A percentile compares a stretch with the other conserved stretches of the same genome.
phyloP scores from a whole-genome alignment of 768 basidiomycete genomes.

The Crepidotus variabilis region DNA sequence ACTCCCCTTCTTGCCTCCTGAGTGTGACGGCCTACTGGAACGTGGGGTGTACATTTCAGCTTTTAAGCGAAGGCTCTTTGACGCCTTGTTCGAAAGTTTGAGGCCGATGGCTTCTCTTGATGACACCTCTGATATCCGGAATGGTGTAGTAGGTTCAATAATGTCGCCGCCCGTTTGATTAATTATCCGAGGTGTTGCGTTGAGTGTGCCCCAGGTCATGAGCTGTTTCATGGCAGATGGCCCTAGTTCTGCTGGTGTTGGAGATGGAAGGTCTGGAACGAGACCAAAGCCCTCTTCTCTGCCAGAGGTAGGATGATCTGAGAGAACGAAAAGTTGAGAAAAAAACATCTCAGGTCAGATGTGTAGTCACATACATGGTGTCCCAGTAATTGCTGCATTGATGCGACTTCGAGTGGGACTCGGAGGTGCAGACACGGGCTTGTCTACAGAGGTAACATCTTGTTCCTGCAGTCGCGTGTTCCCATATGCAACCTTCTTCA shows the following conservation, averaged over 20 bases:
- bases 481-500: constrained; percentile 67
- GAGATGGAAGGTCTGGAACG: constrained; percentile 84
- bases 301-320: constrained; percentile 65
- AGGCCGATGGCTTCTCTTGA: constrained; percentile 79
- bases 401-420: constrained; percentile 91
- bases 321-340: constrained; percentile 8
- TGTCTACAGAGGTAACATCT: constrained; percentile 44
- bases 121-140: constrained; percentile 75
- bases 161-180: constrained; percentile 28
- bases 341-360: neutral
- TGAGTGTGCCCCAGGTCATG: constrained; percentile 96
- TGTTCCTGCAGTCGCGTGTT: constrained; percentile 82
- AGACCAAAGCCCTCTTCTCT: constrained; percentile 61
- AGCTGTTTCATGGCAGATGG: constrained; percentile 84
- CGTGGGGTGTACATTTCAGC: constrained; percentile 53
- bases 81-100: constrained; percentile 76
- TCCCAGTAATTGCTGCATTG: constrained; percentile 89
- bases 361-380: constrained; percentile 62
- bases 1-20: constrained; percentile 37
- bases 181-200: constrained; percentile 87
- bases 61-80: constrained; percentile 75
- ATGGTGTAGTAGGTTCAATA: constrained; percentile 58
- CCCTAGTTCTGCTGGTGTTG: constrained; percentile 78
- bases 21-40: constrained; percentile 22
- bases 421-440: constrained; percentile 57